These are phyloP conservation scores for Flaveria ramosissima DNA, from an alignment of 129 eudicot genomes.

Conservation along the genomic window DNA sequence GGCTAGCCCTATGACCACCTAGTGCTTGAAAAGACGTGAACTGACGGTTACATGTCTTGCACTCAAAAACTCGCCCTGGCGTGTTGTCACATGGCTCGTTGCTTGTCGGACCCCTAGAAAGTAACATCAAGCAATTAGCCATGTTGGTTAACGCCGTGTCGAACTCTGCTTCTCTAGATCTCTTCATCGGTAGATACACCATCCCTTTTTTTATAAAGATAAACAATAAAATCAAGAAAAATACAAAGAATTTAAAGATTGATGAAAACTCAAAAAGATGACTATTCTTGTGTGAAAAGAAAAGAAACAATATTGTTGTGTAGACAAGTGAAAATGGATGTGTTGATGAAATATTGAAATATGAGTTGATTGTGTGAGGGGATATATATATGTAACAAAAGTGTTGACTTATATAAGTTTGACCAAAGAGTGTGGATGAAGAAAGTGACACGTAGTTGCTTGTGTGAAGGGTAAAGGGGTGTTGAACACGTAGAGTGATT, in stretches of 20 bases:
- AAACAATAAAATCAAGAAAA: not conserved
- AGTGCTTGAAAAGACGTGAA: constrained; percentile 87
- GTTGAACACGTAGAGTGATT: constrained; percentile 23
- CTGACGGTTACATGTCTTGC: constrained; percentile 82
- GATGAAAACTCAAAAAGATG: not conserved
- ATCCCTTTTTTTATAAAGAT: not conserved
- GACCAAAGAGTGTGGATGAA: constrained; percentile 41
- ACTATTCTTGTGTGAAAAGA: not conserved
- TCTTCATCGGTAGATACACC: constrained; percentile 52
- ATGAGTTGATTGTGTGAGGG: not conserved
- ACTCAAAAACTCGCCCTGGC: constrained; percentile 61
- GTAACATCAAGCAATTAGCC: constrained; percentile 73
- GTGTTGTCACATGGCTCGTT: constrained; percentile 18
- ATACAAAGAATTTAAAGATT: not conserved
- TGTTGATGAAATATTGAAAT: constrained; percentile 18
- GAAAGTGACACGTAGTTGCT: constrained; percentile 41
- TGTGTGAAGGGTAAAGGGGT: constrained; percentile 35
- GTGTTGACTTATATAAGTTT: constrained; percentile 44
- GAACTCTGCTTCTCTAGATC: constrained; percentile 50
- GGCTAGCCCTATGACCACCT: constrained; percentile 97
- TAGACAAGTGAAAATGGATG: constrained; percentile 2
- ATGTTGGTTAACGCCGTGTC: constrained; percentile 47
- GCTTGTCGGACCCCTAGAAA: constrained; percentile 39
- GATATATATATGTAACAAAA: constrained; percentile 35
- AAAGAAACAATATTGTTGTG: constrained; percentile 2